Conservation (phyloP, 169 alveolate species). For the Plasmodium blacklocki region DNA sequence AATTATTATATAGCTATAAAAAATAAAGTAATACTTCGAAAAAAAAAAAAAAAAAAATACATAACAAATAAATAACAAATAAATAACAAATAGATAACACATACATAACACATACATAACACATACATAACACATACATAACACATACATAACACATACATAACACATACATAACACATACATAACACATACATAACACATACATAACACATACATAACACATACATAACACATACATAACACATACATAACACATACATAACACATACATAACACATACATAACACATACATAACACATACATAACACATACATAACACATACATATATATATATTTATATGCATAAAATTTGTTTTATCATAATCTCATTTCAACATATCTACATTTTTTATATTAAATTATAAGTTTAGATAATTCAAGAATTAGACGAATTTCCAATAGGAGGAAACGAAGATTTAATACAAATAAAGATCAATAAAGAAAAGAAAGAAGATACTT, state of each 20-base stretch:
- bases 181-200: neutral
- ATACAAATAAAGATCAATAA: constrained; percentile 25
- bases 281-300: neutral
- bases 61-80: too few relatives aligned
- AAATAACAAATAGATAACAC: neutral
- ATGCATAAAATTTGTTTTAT: neutral
- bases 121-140: neutral
- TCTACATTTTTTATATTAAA: neutral
- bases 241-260: too few relatives aligned
- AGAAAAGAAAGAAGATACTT: constrained; percentile 6
- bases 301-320: too few relatives aligned
- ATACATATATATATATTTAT: neutral
- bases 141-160: too few relatives aligned
- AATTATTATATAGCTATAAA: constrained; percentile 54
- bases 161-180: too few relatives aligned
- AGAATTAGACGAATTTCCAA: neutral
- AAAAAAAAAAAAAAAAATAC: neutral
- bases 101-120: too few relatives aligned
- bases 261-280: neutral
- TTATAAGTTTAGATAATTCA: constrained; percentile 29
- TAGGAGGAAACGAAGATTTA: constrained; percentile 48
- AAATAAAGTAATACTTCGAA: constrained; percentile 32
- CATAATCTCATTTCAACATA: neutral
- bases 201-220: too few relatives aligned
- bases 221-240: neutral